Percentiles rank a stretch among this genome's conserved stretches.
Conservation (phyloP, 2,329 filamentous ascomycete genomes). For the Conoideocrella luteorostrata region DNA sequence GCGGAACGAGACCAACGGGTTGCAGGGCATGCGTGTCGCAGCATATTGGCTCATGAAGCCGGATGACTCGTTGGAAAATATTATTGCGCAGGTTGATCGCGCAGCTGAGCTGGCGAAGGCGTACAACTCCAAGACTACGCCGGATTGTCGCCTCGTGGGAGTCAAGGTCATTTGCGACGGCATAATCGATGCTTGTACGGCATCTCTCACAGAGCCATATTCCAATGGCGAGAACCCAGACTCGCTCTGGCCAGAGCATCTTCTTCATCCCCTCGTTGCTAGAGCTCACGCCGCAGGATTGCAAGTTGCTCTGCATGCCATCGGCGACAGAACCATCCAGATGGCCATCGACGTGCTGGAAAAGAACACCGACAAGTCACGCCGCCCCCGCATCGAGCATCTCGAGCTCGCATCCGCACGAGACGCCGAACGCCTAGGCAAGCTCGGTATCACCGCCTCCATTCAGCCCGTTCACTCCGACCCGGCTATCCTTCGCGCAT, state of each 20-base stretch:
- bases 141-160: slow-evolving; percentile 45
- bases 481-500: slow-evolving; percentile 55
- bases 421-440: slow-evolving; percentile 51
- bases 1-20: slow-evolving; percentile 24
- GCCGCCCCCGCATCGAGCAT: slow-evolving; percentile 59
- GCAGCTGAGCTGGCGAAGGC: slow-evolving; percentile 37
- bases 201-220: slow-evolving; percentile 54
- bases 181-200: slow-evolving; percentile 59
- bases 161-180: slow-evolving; percentile 62
- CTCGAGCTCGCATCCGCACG: slow-evolving; percentile 50
- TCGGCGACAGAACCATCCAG: slow-evolving; percentile 53
- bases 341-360: slow-evolving; percentile 52
- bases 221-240: slow-evolving; percentile 39
- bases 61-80: slow-evolving; percentile 29
- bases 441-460: slow-evolving; percentile 53
- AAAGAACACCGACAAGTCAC: slow-evolving; percentile 32
- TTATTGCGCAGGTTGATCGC: slow-evolving; percentile 41
- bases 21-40: slow-evolving; percentile 36
- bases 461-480: slow-evolving; percentile 54
- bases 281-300: slow-evolving; percentile 47
- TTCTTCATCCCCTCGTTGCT: slow-evolving; percentile 47
- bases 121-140: slow-evolving; percentile 28
- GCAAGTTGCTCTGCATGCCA: slow-evolving; percentile 59
- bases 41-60: slow-evolving; percentile 54
- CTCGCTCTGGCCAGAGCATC: slow-evolving; percentile 47